Conservation (phyloP, 768 basidiomycete genomes). For the Xerocomus brunneocitrinus region DNA sequence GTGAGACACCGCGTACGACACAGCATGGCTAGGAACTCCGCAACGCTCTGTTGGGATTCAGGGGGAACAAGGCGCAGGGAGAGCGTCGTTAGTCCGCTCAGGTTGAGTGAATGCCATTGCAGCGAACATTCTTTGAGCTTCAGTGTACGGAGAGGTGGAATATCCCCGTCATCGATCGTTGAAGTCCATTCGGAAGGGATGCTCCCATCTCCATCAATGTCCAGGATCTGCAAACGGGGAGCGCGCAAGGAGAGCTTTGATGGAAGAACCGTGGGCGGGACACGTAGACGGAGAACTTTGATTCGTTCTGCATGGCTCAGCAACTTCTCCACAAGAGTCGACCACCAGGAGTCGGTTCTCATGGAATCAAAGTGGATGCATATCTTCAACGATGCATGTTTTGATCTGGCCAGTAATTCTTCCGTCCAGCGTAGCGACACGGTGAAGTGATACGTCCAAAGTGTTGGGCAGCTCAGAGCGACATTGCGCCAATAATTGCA, state of each 20-base stretch:
- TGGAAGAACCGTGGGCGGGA: neutral
- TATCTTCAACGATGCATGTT: neutral
- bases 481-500: neutral
- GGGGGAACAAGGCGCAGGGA: slow-evolving; percentile 18
- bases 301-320: neutral
- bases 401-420: neutral
- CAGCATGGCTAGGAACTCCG: slow-evolving; percentile 31
- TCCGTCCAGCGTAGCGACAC: neutral
- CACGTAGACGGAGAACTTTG: neutral
- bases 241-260: neutral
- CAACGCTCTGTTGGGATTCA: neutral
- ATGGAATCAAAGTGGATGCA: neutral
- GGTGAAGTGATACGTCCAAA: neutral
- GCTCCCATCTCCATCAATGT: neutral
- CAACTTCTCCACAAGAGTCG: neutral
- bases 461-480: neutral
- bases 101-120: neutral
- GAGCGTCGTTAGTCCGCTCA: slow-evolving; percentile 17
- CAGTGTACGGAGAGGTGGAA: neutral
- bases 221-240: neutral
- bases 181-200: neutral
- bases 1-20: slow-evolving; percentile 31
- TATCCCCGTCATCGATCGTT: neutral
- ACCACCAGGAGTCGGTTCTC: too few species aligned
- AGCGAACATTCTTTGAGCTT: neutral